Evolutionary conservation across 805 yeast species (phyloP), one percentile per base, ranked within the genome.

Genomic region (Yarrowia deformans): DNA sequence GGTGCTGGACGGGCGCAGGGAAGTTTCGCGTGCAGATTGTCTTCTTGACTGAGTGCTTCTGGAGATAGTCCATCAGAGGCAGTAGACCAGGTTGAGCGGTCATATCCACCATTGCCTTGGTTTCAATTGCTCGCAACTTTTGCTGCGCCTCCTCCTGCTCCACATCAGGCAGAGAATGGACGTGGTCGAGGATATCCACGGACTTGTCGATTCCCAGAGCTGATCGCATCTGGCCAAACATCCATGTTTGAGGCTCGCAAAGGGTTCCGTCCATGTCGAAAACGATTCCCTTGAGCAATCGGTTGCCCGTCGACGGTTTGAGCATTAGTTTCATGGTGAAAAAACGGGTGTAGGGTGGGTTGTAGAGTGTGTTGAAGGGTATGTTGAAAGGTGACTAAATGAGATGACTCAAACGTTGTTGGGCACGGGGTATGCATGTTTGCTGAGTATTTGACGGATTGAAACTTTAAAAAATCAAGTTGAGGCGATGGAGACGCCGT

Each of bases 261-360:
- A 90, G 75, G 0, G 94, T 90, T 6, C 93, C 93, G 75, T 90
- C 94, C 94, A 90, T 89, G 73, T 90, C 94, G 74, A 90, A 90
- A 0, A 90, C 81, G 8, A 90, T 75, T 0, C 91, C 91, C 54
- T 79, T 80, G 52, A 87, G 75, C 48, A 63, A 48, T 2, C 56
- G 46, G 55, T 48, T 49, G 37, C 68, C 68, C 8, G 52, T 6
- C 39, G 56, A 10, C 8, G 55, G 55, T n/a, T 48, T 63, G 13
- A 63, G 68, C 56, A 49, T 49, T 2, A 63, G 39, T 40, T 63
- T 63, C 68, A 49, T 48, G 4, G 50, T 35, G 56, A 2, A 2
- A 2, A 23, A 4, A 23, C n/a, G 29, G 29, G 29, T 23, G 29
- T 23, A 23, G 29, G 4, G 29, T 2, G 29, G 2, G 29, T 4